Percentiles rank a stretch among this genome's conserved stretches.
These are phyloP conservation scores for Mycena crocata DNA, from an alignment of 768 basidiomycete species.

Conservation along the genomic window DNA sequence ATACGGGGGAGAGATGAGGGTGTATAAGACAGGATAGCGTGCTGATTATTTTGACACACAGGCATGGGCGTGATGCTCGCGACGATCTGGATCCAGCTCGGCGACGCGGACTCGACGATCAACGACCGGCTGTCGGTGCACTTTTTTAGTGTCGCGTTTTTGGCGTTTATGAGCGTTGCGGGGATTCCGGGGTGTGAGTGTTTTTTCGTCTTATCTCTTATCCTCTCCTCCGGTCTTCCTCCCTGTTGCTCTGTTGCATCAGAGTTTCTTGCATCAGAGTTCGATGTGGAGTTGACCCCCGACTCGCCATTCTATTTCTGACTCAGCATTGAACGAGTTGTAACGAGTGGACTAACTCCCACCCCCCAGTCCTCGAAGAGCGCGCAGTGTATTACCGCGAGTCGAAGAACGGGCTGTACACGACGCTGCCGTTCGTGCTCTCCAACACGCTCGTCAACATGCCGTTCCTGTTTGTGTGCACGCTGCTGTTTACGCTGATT, in stretches of 20 bases:
- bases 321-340: too few species aligned
- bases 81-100: conserved; percentile 66
- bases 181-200: conserved; percentile 64
- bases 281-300: too few species aligned
- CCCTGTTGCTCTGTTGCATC: too few species aligned
- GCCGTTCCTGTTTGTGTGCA: conserved; percentile 66
- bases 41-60: conserved; percentile 12
- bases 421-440: conserved; percentile 63
- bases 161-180: conserved; percentile 64
- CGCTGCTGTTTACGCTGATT: conserved; percentile 59
- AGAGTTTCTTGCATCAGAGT: too few species aligned
- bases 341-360: too few species aligned
- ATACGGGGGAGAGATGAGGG: too few species aligned
- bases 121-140: conserved; percentile 63
- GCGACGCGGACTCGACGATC: conserved; percentile 51
- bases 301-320: too few species aligned
- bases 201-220: neutral
- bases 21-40: too few species aligned
- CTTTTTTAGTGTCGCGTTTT: conserved; percentile 69
- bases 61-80: conserved; percentile 60
- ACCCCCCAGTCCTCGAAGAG: conserved; percentile 71
- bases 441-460: conserved; percentile 65
- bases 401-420: conserved; percentile 67
- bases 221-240: neutral
- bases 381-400: conserved; percentile 68